Percentiles rank a stretch among this genome's conserved stretches.
Evolutionary conservation across 2,329 filamentous ascomycete species (phyloP).

Genomic region (Cladosporium austrohemisphaericum): DNA sequence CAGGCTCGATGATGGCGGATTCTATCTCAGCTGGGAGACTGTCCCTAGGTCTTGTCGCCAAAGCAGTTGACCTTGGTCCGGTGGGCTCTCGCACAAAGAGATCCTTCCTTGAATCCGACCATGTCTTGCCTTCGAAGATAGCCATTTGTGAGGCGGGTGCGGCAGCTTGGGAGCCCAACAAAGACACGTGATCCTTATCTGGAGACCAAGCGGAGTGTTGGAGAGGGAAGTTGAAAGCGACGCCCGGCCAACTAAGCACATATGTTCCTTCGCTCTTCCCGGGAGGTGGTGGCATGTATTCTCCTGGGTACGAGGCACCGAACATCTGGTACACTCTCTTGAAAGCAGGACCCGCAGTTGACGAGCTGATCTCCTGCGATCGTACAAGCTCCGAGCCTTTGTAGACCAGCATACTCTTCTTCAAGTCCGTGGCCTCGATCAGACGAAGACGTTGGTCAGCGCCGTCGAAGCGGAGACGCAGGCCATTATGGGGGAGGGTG

Average conservation of each 20-base stretch:
- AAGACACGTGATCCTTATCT: conserved; percentile 74
- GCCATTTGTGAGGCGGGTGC: conserved; percentile 81
- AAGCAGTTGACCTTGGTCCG: conserved; percentile 67
- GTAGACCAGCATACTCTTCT: conserved; percentile 77
- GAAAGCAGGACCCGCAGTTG: conserved; percentile 26
- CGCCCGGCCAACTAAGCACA: conserved; percentile 87
- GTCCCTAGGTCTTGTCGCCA: conserved; percentile 69
- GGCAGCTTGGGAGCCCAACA: conserved; percentile 74
- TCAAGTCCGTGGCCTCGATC: conserved; percentile 88
- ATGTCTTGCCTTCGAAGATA: conserved; percentile 84
- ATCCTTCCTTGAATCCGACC: conserved; percentile 73
- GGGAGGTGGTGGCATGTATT: conserved; percentile 69
- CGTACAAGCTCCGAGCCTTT: conserved; percentile 77
- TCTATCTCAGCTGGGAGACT: conserved; percentile 86
- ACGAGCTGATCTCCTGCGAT: conserved; percentile 41
- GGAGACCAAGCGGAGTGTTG: conserved; percentile 70
- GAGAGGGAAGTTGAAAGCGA: conserved; percentile 88
- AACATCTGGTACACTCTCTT: conserved; percentile 77
- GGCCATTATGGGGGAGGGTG: conserved; percentile 75
- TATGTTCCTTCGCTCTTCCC: conserved; percentile 66
- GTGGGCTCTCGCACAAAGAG: conserved; percentile 73
- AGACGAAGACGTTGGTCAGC: conserved; percentile 86
- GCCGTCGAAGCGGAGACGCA: conserved; percentile 89
- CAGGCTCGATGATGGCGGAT: conserved; percentile 65
- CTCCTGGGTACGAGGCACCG: conserved; percentile 88